Base-by-base conservation (phyloP, 2,329 filamentous ascomycete genomes). In the Plectosphaerella plurivora region DNA sequence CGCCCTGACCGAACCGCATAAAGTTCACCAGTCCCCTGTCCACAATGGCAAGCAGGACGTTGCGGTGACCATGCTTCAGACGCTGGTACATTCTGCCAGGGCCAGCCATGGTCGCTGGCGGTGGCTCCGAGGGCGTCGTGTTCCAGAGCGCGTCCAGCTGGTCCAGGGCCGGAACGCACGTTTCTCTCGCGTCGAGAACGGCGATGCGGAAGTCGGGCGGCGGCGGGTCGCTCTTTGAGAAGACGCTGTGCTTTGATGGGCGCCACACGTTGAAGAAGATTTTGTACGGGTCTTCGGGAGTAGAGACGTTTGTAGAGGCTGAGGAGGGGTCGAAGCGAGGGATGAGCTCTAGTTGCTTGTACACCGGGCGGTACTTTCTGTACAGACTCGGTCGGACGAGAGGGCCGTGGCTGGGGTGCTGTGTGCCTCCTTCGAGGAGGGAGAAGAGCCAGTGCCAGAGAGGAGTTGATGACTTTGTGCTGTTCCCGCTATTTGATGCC, bases 21-120 rank as follows among this genome's bases (percentile, higher is more conserved):
- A 93, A 97, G 67, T 93, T 97, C 45, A 92, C 87, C 20, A 97
- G 79, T 0, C 94, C 94, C 57, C 91, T 82, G 66, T 97, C 94
- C 35, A 97, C 91, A 2, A 97, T 82, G 0, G 92, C 94, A 22
- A 99, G 67, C 35, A 97, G 76, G 33, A 94, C 88, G 68, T 90
- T 94, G 58, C 90, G 82, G 66, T 87, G 85, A 2, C 91, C 94
- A 62, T 96, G 85, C 69, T 91, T 93, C 57, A 97, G 73, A 54
- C 89, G 84, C 62, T 86, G 82, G 64, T 95, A 94, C 58, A 92
- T 69, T 65, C 65, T 74, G 61, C 64, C 82, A 57, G 59, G 53
- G 37, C 66, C 65, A 9, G 57, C 57, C 33, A 77, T 63, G 41
- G n/a, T 44, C 16, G n/a, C n/a, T 8, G 41, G 41, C 0, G 82